A percentile compares a stretch with the other conserved stretches of the same genome.
Evolutionary conservation across 495 filamentous ascomycete species (phyloP).

Genomic region (Hypoxylon perforatum): DNA sequence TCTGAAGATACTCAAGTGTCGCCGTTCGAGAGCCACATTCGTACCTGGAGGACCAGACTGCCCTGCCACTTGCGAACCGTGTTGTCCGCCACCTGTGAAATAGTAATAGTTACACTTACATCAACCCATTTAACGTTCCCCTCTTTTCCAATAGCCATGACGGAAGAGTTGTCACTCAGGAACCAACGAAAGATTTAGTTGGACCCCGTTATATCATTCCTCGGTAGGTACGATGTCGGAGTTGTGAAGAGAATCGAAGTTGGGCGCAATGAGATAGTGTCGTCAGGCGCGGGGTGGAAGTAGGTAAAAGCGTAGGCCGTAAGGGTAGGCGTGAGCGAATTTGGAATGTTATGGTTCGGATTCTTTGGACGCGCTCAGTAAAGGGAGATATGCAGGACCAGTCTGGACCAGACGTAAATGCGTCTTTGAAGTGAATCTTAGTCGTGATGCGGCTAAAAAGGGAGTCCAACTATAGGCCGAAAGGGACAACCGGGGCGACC

Average conservation of each 20-base stretch:
- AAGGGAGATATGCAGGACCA: conserved; percentile 13
- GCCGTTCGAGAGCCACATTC: too few species aligned
- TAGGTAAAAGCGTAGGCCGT: conserved; percentile 4
- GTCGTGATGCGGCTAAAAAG: conserved; percentile 12
- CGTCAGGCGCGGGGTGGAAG: conserved; percentile 9
- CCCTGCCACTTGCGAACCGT: neutral
- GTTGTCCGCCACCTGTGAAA: neutral
- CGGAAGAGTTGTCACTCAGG: conserved; percentile 26
- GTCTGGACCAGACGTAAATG: conserved; percentile 5
- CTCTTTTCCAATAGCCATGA: conserved; percentile 54
- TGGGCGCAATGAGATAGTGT: neutral
- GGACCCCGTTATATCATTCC: conserved; percentile 43
- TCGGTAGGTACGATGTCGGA: neutral
- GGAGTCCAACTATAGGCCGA: conserved; percentile 16
- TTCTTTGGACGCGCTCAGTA: conserved; percentile 28
- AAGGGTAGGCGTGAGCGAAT: conserved; percentile 8
- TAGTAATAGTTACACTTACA: conserved; percentile 60
- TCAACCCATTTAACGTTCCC: conserved; percentile 79
- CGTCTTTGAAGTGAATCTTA: conserved; percentile 15
- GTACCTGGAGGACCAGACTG: too few species aligned
- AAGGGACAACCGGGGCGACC: neutral
- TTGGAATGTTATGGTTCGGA: conserved; percentile 34
- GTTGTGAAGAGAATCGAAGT: conserved; percentile 1
- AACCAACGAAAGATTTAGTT: conserved; percentile 7
- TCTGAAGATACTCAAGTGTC: too few species aligned